A percentile compares a stretch with the other conserved stretches of the same genome.
Evolutionary conservation across 148 eudicot species (phyloP).

Genomic region (Dysphania ambrosioides): DNA sequence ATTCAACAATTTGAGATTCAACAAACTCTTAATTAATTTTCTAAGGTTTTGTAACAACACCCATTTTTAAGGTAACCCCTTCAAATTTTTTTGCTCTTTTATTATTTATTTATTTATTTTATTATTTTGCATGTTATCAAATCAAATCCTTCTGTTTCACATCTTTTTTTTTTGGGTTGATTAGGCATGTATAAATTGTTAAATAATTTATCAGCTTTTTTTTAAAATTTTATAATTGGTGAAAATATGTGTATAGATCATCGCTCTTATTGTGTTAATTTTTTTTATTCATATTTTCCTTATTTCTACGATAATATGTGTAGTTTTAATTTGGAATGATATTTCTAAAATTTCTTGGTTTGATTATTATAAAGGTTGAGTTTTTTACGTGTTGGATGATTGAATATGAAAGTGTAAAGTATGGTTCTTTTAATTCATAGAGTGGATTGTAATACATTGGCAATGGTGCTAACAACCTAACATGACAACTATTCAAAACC

Average conservation of each 20-base stretch:
- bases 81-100: neutral
- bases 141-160: no score
- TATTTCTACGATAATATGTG: neutral
- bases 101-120: no score
- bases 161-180: no score
- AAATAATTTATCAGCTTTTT: no score
- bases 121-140: neutral
- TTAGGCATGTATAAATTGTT: no score
- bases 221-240: no score
- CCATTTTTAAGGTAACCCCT: slow-evolving; percentile 7
- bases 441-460: neutral
- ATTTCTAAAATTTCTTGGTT: neutral
- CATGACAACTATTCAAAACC: neutral
- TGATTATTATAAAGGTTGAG: neutral
- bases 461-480: neutral
- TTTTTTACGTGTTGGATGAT: neutral
- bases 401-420: neutral
- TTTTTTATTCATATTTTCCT: neutral
- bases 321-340: neutral
- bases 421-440: no score
- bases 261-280: neutral
- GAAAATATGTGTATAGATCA: no score
- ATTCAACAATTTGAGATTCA: slow-evolving; percentile 20
- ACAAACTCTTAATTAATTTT: slow-evolving; percentile 11
- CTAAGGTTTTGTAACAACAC: slow-evolving; percentile 4